Conservation (phyloP, 768 basidiomycete species). For the Tubosaeta sp. region DNA sequence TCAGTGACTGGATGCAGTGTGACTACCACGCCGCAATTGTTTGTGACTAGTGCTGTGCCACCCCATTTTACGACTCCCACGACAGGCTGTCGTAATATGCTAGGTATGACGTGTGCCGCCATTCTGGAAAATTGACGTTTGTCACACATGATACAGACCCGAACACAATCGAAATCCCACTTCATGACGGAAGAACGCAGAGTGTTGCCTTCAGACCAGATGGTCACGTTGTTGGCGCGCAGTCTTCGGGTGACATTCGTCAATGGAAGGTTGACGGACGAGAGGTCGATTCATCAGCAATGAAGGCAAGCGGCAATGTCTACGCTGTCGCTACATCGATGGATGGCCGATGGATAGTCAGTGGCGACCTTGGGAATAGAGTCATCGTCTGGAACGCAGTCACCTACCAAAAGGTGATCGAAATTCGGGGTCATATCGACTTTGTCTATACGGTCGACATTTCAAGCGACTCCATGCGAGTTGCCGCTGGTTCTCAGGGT, state of each 20-base stretch:
- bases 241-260: background rate
- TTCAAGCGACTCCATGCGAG: background rate
- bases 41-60: no score
- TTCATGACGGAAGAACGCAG: no score
- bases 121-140: no score
- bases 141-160: no score
- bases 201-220: background rate
- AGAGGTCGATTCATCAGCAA: background rate
- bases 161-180: no score
- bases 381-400: background rate
- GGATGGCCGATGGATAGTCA: slow-evolving; percentile 3
- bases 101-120: no score
- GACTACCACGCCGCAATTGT: no score
- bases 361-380: background rate
- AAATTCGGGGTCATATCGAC: background rate
- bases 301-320: background rate
- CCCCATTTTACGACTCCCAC: no score
- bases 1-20: no score
- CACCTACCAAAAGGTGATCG: background rate
- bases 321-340: background rate
- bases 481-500: background rate
- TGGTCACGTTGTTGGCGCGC: background rate
- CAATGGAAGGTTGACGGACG: background rate
- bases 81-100: no score
- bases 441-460: background rate